These are phyloP conservation scores for Cladophialophora psammophila DNA, from an alignment of 2,329 filamentous ascomycete species.

Conservation along the genomic window DNA sequence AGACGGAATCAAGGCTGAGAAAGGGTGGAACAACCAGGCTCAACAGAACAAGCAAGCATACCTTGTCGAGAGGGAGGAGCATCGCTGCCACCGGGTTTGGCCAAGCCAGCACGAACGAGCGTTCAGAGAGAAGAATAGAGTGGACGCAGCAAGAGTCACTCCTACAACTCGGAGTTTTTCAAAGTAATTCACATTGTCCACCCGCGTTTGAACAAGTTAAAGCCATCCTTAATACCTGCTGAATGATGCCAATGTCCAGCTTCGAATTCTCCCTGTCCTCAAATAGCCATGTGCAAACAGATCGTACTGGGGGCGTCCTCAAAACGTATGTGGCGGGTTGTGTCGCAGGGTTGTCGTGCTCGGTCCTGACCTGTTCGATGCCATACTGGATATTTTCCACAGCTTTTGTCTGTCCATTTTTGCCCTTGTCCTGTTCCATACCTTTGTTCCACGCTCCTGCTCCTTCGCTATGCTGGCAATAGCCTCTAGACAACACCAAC, in stretches of 20 bases:
- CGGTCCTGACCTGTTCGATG: conserved; percentile 18
- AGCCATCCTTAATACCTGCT: conserved; percentile 2
- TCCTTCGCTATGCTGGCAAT: conserved; percentile 38
- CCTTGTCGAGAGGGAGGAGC: too few species aligned
- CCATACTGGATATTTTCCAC: conserved; percentile 20
- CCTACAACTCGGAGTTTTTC: neutral
- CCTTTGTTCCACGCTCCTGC: conserved; percentile 25
- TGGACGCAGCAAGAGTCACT: neutral
- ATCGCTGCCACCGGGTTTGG: too few species aligned
- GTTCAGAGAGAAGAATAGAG: too few species aligned
- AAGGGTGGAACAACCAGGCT: too few species aligned
- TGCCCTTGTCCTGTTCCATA: conserved; percentile 11
- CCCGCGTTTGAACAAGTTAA: conserved; percentile 4
- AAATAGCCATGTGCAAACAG: conserved; percentile 12
- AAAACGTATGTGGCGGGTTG: conserved; percentile 3
- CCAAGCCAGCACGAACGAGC: too few species aligned
- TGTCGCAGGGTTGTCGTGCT: neutral
- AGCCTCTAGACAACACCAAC: conserved; percentile 29
- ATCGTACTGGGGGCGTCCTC: conserved; percentile 6
- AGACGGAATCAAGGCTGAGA: too few species aligned
- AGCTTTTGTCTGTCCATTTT: conserved; percentile 20
- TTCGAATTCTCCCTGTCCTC: conserved; percentile 8
- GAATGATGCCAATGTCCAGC: conserved; percentile 7
- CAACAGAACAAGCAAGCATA: too few species aligned
- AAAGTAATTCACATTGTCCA: neutral